Percentiles rank a stretch among this genome's conserved stretches.
Conservation (phyloP, 805 yeast species). For the Metschnikowia kofuensis region DNA sequence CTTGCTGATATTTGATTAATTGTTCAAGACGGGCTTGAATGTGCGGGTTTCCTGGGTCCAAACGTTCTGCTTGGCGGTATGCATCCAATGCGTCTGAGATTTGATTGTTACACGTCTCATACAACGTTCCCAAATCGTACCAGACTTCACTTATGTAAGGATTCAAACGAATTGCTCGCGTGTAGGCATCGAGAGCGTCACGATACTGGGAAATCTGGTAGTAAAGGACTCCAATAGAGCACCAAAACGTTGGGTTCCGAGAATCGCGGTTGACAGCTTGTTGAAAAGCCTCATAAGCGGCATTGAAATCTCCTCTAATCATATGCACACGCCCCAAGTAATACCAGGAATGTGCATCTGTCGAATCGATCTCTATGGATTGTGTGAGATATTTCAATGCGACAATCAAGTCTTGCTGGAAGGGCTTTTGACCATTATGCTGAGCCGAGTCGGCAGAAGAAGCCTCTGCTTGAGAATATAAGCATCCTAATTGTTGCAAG, state of each 20-base stretch:
- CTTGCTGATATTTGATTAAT: conserved; percentile 67
- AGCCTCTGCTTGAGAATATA: conserved; percentile 66
- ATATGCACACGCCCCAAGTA: conserved; percentile 94
- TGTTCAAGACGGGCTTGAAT: conserved; percentile 91
- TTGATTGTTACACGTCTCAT: conserved; percentile 97
- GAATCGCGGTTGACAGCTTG: conserved; percentile 97
- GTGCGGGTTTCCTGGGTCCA: conserved; percentile 92
- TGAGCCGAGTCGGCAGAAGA: conserved; percentile 22
- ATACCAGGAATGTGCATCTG: conserved; percentile 97
- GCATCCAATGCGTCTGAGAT: conserved; percentile 94
- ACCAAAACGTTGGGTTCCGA: conserved; percentile 98
- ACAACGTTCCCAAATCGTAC: conserved; percentile 96
- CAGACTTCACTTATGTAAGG: conserved; percentile 97
- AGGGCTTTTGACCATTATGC: conserved; percentile 28
- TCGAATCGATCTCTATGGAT: conserved; percentile 82
- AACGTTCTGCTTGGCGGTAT: conserved; percentile 90
- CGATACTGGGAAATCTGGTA: conserved; percentile 95
- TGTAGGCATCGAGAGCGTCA: conserved; percentile 96
- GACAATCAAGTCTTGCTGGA: conserved; percentile 73
- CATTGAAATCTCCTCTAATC: conserved; percentile 92
- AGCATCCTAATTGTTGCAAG: conserved; percentile 91
- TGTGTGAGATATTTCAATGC: conserved; percentile 82
- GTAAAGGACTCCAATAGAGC: conserved; percentile 91
- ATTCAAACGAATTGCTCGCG: conserved; percentile 91
- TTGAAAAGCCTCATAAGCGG: conserved; percentile 97